Base-by-base conservation (phyloP, 495 filamentous ascomycete genomes). In the Lasiosphaeria ovina region DNA sequence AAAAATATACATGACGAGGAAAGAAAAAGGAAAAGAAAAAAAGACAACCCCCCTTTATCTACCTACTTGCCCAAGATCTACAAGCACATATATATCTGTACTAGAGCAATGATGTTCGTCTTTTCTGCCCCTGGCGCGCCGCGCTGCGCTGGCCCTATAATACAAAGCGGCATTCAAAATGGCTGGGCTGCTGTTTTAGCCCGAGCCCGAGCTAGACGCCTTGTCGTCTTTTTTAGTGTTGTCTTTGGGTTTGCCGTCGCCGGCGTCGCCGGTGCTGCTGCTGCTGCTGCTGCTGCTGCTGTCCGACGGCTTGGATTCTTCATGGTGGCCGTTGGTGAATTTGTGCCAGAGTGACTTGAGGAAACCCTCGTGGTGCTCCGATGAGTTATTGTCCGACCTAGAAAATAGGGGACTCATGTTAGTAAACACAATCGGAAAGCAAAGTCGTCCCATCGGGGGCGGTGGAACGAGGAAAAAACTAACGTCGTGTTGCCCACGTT, bases 291-390 rank as follows among this genome's bases (percentile, higher is more conserved):
- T 40, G 38, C 38, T 47, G 49, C 49, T 32, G 16, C 49, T 51
- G 4, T 51, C 49, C 3, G 49, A 51, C 38, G 51, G 53, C 45
- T 71, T 70, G 36, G 71, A 66, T 52, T 77, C 68, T 35, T 85
- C 77, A 38, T 83, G 81, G 52, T 87, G 84, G 63, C 93, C 86
- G 64, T 90, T 87, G 51, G 87, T 96, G 35, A 98, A 69, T 61
- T 85, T 90, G 66, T 97, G 88, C 93, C 93, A 97, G 50, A 93
- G 83, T 16, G 86, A 87, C 72, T 92, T 96, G 51, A 97, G 74
- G 68, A 97, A 93, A 8, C 92, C 89, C 75, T 94, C 89, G 64
- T 86, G 81, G 74, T 89, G 88, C 65, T 87, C 80, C n/a, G 35
- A 3, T 24, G 36, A 44, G 45, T 32, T 31, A 45, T 40, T 17